These are phyloP conservation scores for Amaranthus hypochondriacus DNA, from an alignment of 148 eudicot genomes.

Conservation along the genomic window DNA sequence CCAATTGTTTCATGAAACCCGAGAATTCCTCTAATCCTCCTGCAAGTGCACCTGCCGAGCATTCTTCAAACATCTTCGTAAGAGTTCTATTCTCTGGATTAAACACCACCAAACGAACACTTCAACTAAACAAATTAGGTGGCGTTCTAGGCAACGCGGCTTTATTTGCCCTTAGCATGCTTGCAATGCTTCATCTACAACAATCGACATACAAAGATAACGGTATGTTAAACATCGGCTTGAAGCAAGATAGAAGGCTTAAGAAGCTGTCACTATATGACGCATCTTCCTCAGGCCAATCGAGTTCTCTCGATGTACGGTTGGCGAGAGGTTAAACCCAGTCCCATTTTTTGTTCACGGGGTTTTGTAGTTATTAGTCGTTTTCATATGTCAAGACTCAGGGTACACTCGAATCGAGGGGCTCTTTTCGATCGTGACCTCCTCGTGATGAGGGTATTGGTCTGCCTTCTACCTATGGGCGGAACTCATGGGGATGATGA, in stretches of 20 bases:
- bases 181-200: slow-evolving; percentile 72
- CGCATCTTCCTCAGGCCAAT: slow-evolving; percentile 24
- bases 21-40: slow-evolving; percentile 39
- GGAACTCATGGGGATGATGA: too few relatives aligned
- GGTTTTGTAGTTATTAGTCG: slow-evolving; percentile 16
- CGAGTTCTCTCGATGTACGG: slow-evolving; percentile 55
- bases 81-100: slow-evolving; percentile 46
- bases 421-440: too few relatives aligned
- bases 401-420: too few relatives aligned
- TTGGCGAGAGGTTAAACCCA: slow-evolving; percentile 68
- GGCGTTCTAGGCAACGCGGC: slow-evolving; percentile 82
- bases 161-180: slow-evolving; percentile 76
- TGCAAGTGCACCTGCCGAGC: slow-evolving; percentile 34
- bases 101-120: slow-evolving; percentile 46
- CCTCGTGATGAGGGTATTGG: too few relatives aligned
- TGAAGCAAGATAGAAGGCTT: slow-evolving; percentile 33
- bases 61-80: slow-evolving; percentile 36
- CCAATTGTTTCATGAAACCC: slow-evolving; percentile 43
- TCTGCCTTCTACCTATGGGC: too few relatives aligned
- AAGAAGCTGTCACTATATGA: slow-evolving; percentile 30
- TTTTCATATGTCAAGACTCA: neutral
- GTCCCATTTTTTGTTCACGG: neutral
- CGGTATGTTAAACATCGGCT: slow-evolving; percentile 23
- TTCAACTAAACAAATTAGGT: slow-evolving; percentile 58
- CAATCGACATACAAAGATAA: slow-evolving; percentile 42